A percentile compares a stretch with the other conserved stretches of the same genome.
These are phyloP conservation scores for Monosporascus sp. DNA, from an alignment of 2,329 filamentous ascomycete genomes.

Conservation along the genomic window DNA sequence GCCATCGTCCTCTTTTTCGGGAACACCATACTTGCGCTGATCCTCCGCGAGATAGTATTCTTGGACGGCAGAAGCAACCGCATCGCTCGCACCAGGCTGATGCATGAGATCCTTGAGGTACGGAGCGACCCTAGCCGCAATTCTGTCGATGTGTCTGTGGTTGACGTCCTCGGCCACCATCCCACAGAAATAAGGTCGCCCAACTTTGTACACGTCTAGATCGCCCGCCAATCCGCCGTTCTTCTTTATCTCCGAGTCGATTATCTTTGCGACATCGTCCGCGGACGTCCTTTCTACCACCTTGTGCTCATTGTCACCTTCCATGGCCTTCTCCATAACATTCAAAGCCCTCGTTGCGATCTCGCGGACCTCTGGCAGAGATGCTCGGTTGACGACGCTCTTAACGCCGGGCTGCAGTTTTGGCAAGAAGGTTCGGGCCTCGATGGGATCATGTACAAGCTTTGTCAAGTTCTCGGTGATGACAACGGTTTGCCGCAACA, in stretches of 20 bases:
- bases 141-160: constrained; percentile 70
- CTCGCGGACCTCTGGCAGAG: constrained; percentile 90
- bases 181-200: constrained; percentile 70
- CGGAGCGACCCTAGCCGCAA: constrained; percentile 62
- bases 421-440: constrained; percentile 90
- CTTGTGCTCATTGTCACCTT: constrained; percentile 50
- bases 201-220: constrained; percentile 60
- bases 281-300: constrained; percentile 62
- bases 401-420: constrained; percentile 94
- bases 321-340: constrained; percentile 94
- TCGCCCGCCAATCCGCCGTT: constrained; percentile 58
- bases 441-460: constrained; percentile 90
- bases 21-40: constrained; percentile 77
- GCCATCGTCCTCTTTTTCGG: constrained; percentile 82
- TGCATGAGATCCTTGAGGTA: constrained; percentile 72
- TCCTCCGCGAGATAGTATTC: constrained; percentile 78
- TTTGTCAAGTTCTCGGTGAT: constrained; percentile 98
- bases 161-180: constrained; percentile 89
- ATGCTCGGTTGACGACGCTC: constrained; percentile 79
- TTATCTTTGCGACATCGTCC: constrained; percentile 68
- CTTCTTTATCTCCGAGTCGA: constrained; percentile 73
- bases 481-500: constrained; percentile 90
- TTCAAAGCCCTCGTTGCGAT: constrained; percentile 75
- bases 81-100: constrained; percentile 52
- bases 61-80: constrained; percentile 70